These are phyloP conservation scores for Corynascus novoguineensis DNA, from an alignment of 495 filamentous ascomycete species.

Conservation along the genomic window DNA sequence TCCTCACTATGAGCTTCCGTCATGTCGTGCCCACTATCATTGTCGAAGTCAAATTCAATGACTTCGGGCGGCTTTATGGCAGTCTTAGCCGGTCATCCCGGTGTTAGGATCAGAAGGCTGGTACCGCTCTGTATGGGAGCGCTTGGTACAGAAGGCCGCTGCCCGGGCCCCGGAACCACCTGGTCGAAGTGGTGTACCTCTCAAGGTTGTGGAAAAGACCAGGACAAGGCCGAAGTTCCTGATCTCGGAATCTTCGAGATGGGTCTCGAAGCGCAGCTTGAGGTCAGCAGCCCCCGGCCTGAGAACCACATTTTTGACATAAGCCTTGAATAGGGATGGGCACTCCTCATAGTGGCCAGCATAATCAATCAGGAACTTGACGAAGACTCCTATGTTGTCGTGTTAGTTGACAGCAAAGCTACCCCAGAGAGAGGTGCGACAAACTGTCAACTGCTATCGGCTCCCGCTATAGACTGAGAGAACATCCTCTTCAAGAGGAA, in stretches of 20 bases:
- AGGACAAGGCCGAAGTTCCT: background rate
- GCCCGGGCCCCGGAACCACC: background rate
- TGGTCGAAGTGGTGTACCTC: slow-evolving; percentile 6
- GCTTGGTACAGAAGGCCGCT: background rate
- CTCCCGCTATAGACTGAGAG: background rate
- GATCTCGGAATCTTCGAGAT: slow-evolving; percentile 9
- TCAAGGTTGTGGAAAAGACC: slow-evolving; percentile 1
- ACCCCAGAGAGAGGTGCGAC: too few species aligned
- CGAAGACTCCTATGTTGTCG: background rate
- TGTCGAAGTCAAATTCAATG: background rate
- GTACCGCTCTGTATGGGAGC: slow-evolving; percentile 2
- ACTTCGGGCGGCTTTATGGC: background rate
- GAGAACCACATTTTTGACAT: slow-evolving; percentile 10
- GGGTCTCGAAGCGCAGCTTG: background rate
- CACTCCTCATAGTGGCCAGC: slow-evolving; percentile 13
- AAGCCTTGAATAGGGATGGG: slow-evolving; percentile 9
- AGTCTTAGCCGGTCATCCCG: background rate
- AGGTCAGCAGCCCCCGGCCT: background rate
- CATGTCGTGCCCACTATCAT: background rate
- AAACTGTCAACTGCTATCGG: background rate
- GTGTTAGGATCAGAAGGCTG: background rate
- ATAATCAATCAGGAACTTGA: slow-evolving; percentile 14
- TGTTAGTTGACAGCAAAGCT: background rate
- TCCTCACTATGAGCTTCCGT: background rate
- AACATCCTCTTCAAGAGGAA: background rate